Evolutionary conservation across 2,329 filamentous ascomycete species (phyloP), one percentile per base, ranked within the genome.

Genomic region (Botrytis byssoidea): DNA sequence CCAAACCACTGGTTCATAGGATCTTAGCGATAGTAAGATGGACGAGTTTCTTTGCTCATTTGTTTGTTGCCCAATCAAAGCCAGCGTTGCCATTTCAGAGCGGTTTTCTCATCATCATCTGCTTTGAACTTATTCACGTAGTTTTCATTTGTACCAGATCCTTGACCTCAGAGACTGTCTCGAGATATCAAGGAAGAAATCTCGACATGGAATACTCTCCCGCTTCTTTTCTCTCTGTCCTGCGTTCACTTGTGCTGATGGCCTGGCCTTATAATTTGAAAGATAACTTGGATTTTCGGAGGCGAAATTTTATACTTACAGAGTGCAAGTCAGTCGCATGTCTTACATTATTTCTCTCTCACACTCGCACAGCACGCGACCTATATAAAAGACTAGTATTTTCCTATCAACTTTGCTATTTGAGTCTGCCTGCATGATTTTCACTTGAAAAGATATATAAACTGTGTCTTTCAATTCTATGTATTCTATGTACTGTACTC

Each of bases 51-150:
- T 5, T 29, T 7, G 6, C 12, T 8, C 7, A 51, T 5, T 16
- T 16, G 5, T n/a, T n/a, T 8, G 5, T 14, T 51, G 10, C 2
- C 51, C 5, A 16, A 14, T 14, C 0, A 7, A 55, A 55, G 12
- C 51, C 14, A 7, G 12, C 3, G 14, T 55, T 29, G 25, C 29
- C 14, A 55, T 16, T 55, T 3, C 4, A 7, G 12, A 55, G 48
- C 6, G 6, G 7, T 16, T 29, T n/a, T 16, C n/a, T n/a, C n/a
- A n/a, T n/a, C n/a, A 1, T 29, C 5, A n/a, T 16, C 48, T 55
- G 3, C 4, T 55, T n/a, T n/a, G 0, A n/a, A 7, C n/a, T 0
- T 3, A 1, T 16, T 16, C 48, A 16, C 3, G 0, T 3, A 1
- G 2, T n/a, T 14, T 1, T 7, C 7, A 29, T 3, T 29, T 8